These are phyloP conservation scores for Antrodiella citrinella DNA, from an alignment of 768 basidiomycete species.

Conservation along the genomic window DNA sequence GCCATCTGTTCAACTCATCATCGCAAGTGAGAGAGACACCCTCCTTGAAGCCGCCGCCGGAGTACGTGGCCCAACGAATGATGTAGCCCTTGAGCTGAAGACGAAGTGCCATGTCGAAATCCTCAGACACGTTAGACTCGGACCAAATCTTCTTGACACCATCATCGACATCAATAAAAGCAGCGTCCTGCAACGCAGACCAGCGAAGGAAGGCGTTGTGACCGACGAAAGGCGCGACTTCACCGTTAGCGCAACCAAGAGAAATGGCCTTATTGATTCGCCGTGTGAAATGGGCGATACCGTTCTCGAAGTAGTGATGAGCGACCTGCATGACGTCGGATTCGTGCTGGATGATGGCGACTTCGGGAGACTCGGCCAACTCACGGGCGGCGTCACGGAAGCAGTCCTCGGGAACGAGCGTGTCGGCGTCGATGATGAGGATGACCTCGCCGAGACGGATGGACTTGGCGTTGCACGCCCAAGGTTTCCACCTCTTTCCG, in stretches of 20 bases:
- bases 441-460: slow-evolving; percentile 75
- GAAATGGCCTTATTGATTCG: slow-evolving; percentile 81
- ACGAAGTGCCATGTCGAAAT: slow-evolving; percentile 74
- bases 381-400: slow-evolving; percentile 87
- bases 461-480: slow-evolving; percentile 69
- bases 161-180: slow-evolving; percentile 61
- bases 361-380: slow-evolving; percentile 70
- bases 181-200: slow-evolving; percentile 83
- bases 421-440: slow-evolving; percentile 77
- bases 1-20: slow-evolving; percentile 90
- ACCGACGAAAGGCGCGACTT: slow-evolving; percentile 78
- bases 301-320: slow-evolving; percentile 86
- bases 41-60: slow-evolving; percentile 80
- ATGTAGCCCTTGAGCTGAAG: slow-evolving; percentile 59
- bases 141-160: slow-evolving; percentile 72
- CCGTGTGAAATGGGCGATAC: slow-evolving; percentile 80
- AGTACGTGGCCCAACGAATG: slow-evolving; percentile 84
- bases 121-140: slow-evolving; percentile 75
- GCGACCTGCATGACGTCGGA: slow-evolving; percentile 92
- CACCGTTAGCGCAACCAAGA: slow-evolving; percentile 73
- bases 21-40: slow-evolving; percentile 86
- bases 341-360: slow-evolving; percentile 87
- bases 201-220: slow-evolving; percentile 88
- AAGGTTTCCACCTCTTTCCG: slow-evolving; percentile 55
- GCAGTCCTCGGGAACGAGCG: slow-evolving; percentile 80